Evolutionary conservation across 805 yeast genomes (phyloP).

Genomic region (Cephaloascus fragrans): DNA sequence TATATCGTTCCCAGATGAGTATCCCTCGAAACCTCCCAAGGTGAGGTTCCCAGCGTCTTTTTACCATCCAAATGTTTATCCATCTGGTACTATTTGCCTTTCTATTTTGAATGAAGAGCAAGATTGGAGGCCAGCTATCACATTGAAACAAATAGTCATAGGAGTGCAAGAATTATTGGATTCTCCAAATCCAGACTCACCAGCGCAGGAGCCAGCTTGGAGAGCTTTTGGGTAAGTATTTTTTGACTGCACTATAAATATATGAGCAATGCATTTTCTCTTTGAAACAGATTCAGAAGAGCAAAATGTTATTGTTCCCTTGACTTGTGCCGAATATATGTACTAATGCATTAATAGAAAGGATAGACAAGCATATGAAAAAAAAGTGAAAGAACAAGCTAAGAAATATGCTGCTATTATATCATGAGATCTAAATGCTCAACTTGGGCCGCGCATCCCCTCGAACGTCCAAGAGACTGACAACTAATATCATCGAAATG

Average conservation of each 20-base stretch:
- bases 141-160: constrained; percentile 76
- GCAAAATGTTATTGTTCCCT: too few species aligned
- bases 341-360: too few species aligned
- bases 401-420: constrained; percentile 43
- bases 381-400: constrained; percentile 75
- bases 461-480: too few species aligned
- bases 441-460: too few species aligned
- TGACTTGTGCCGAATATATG: too few species aligned
- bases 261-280: too few species aligned
- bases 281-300: too few species aligned
- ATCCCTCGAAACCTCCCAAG: constrained; percentile 95
- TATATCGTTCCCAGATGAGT: constrained; percentile 78
- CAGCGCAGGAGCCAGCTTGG: constrained; percentile 98
- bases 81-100: constrained; percentile 93
- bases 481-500: too few species aligned
- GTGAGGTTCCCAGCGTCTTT: constrained; percentile 83
- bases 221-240: constrained; percentile 46
- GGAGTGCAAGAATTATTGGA: constrained; percentile 90
- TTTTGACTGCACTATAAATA: too few species aligned
- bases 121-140: constrained; percentile 97
- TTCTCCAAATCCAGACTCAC: constrained; percentile 89
- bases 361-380: constrained; percentile 61
- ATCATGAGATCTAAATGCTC: too few species aligned
- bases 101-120: constrained; percentile 89
- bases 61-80: constrained; percentile 96